phyloP scores from a whole-genome alignment of 2,329 filamentous ascomycete species.

The Scedosporium dehoogii region DNA sequence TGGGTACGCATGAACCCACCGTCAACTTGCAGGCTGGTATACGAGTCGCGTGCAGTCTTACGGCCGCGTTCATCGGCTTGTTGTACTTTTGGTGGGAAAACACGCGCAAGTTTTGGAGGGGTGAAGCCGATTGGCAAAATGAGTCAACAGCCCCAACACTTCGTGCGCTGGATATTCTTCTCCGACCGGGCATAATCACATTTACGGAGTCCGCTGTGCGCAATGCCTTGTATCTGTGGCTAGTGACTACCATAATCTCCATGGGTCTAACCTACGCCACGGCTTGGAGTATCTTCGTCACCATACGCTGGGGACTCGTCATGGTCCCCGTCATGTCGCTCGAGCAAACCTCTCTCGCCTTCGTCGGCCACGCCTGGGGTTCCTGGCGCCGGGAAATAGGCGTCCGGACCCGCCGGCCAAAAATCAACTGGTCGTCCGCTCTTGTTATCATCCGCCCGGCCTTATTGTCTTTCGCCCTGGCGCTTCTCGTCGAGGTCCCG shows the following conservation, averaged over 20 bases:
- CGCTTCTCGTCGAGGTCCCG: conserved; percentile 48
- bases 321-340: conserved; percentile 64
- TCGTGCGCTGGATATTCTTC: conserved; percentile 36
- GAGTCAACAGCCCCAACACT: conserved; percentile 24
- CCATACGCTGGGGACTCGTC: conserved; percentile 62
- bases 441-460: conserved; percentile 40
- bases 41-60: conserved; percentile 49
- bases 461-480: conserved; percentile 39
- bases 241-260: conserved; percentile 53
- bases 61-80: conserved; percentile 44
- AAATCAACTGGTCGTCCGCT: conserved; percentile 11
- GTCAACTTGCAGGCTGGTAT: conserved; percentile 57
- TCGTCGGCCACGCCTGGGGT: conserved; percentile 60
- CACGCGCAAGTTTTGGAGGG: conserved; percentile 14
- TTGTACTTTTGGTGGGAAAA: conserved; percentile 46
- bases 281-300: conserved; percentile 65
- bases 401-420: conserved; percentile 11
- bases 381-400: conserved; percentile 26
- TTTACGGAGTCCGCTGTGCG: conserved; percentile 56
- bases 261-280: conserved; percentile 58
- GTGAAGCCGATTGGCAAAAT: background rate
- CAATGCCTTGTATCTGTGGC: conserved; percentile 63
- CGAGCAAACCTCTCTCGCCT: conserved; percentile 54
- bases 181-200: conserved; percentile 47
- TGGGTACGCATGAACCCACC: conserved; percentile 41